Evolutionary conservation across 768 basidiomycete species (phyloP), one percentile per base, ranked within the genome.

Genomic region (Rhizopogon rudus): DNA sequence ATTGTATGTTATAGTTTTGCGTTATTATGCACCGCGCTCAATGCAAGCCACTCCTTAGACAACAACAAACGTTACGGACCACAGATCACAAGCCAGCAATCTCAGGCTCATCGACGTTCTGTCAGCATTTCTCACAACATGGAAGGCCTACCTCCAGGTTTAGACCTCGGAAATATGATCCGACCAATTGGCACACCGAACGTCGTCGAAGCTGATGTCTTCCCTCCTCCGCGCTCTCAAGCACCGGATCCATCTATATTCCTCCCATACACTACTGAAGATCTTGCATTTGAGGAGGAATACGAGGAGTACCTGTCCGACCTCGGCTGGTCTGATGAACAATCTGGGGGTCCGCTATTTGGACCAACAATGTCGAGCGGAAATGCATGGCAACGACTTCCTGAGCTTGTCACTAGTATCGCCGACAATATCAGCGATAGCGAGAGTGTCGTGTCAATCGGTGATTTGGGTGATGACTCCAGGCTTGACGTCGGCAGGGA

Each of bases 221-320:
- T 99, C 77, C 97, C 97, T 25, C 97, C 97, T 1, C 79, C 87
- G 28, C 91, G 93, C 33, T 88, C 91, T 41, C 89, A 90, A 63
- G 88, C 89, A 1, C 86, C 88, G 0, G 88, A 92, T 66, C 83
- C 88, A 10, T 85, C 84, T 13, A 86, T 88, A 44, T 92, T 93
- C 74, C 77, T 93, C 20, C 92, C 93, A 14, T 97, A 93, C 67
- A 93, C 91, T 40, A 87, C 91, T 1, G 96, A 98, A 67, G 91
- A 93, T 62, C 88, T 92, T 56, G 93, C 93, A 1, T 95, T 94
- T 61, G 95, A 98, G 65, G 92, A 93, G 65, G 95, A 97, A 65
- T 98, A 97, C 64, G 95, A 98, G 68, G 94, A 96, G 65, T 93
- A 96, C 62, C 75, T 98, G 28, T 91, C 87, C n/a, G 92, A 92